phyloP scores from a whole-genome alignment of 176 grass and related monocot species.

The Cenchrus americanus region DNA sequence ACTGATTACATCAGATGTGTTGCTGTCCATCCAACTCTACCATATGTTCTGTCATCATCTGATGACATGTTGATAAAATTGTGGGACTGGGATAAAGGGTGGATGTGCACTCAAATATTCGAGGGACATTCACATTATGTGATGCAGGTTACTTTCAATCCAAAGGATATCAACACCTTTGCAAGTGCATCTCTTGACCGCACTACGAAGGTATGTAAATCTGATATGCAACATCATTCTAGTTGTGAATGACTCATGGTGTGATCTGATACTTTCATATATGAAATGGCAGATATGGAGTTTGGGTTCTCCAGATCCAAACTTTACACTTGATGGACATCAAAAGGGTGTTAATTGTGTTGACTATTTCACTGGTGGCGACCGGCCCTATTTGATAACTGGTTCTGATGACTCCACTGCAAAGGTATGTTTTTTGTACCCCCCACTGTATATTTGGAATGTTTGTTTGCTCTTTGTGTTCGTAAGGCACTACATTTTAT shows the following conservation, averaged over 20 bases:
- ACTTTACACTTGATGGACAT: constrained; percentile 96
- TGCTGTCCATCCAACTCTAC: constrained; percentile 94
- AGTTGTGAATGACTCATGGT: constrained; percentile 30
- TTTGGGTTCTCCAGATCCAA: constrained; percentile 98
- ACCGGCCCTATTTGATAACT: constrained; percentile 96
- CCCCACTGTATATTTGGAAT: constrained; percentile 5
- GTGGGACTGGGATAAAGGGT: constrained; percentile 99
- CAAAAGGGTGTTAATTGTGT: constrained; percentile 98
- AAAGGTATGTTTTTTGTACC: constrained; percentile 64
- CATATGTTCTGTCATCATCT: constrained; percentile 96
- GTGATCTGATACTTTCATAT: constrained; percentile 33
- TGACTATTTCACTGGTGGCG: constrained; percentile 99
- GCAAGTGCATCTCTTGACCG: constrained; percentile 98
- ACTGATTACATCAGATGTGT: constrained; percentile 97
- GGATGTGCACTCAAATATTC: constrained; percentile 99
- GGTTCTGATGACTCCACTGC: constrained; percentile 99
- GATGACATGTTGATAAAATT: constrained; percentile 99
- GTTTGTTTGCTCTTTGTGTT: constrained; percentile 20
- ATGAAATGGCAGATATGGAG: constrained; percentile 85
- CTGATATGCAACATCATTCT: constrained; percentile 17
- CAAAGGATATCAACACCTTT: constrained; percentile 97
- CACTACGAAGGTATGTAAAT: constrained; percentile 75
- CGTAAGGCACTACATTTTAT: constrained; percentile 35
- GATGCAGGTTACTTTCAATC: constrained; percentile 99
- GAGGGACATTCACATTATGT: constrained; percentile 99